Base-by-base conservation (phyloP, 352 stramenopile species). In the Globisporangium sylvaticum region DNA sequence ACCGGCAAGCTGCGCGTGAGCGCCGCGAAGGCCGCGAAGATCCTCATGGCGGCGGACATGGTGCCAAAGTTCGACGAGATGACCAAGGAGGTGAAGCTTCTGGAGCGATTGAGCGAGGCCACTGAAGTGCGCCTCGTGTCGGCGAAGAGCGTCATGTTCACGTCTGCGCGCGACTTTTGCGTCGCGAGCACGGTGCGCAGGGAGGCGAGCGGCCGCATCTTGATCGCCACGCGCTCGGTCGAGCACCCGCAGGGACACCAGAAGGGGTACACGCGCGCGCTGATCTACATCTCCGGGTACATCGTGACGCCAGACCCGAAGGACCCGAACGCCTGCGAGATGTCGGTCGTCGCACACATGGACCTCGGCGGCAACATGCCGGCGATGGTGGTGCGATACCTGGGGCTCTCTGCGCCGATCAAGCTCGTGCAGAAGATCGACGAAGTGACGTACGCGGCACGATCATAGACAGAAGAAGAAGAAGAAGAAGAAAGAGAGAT, bases 341-440 rank as follows among this genome's bases (percentile, higher is more conserved):
- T 91, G 27, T 74, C 75, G 29, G 74, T 94, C 0, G 79, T 92
- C 58, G 86, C 84, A 9, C 82, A 94, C 75, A 91, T 94, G 74
- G 81, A 94, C 58, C 62, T 94, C 34, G 86, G 82, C 66, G 86
- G 86, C 61, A 81, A 83, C 68, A 52, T 94, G 53, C 86, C 86
- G 1, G 74, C 75, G 1, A 84, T 86, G 71, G 79, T 94, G 12
- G 80, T 94, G 70, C 80, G 83, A 22, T 91, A 90, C 70, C 67
- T 92, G 12, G 86, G 86, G 20, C 74, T 92, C 14, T 91, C 86
- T 24, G 84, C 84, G 5, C 86, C 86, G 2, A 94, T 94, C 67
- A 92, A 94, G 74, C 73, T 94, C 18, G 71, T 94, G n/a, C 81
- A 92, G 61, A 89, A 89, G 77, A 83, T 94, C 39, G 68, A 75